These are phyloP conservation scores for Lasiodiplodia sp. DNA, from an alignment of 2,329 filamentous ascomycete species.

Conservation along the genomic window DNA sequence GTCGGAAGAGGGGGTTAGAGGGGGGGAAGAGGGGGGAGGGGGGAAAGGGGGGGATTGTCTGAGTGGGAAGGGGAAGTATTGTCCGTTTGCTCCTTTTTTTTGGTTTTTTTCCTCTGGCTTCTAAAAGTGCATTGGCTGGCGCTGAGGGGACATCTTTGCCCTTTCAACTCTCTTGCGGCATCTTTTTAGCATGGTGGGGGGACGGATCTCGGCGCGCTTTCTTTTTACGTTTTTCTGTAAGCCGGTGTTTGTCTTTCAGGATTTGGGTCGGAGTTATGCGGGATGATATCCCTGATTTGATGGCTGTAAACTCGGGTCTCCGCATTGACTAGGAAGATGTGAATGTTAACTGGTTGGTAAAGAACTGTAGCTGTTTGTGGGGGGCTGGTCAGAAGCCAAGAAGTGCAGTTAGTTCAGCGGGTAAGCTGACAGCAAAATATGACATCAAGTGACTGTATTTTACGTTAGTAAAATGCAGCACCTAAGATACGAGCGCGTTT, in stretches of 20 bases:
- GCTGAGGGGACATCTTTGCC: not conserved
- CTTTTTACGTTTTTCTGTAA: not conserved
- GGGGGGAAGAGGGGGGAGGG: not conserved
- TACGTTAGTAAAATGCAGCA: not conserved
- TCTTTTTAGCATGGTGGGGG: not conserved
- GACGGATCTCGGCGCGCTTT: not conserved
- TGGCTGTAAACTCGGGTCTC: not conserved
- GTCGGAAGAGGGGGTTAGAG: too few species aligned
- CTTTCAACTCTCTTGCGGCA: not conserved
- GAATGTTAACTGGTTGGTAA: not conserved
- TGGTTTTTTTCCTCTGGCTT: not conserved
- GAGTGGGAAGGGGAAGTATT: not conserved
- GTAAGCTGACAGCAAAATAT: not conserved
- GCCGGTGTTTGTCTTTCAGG: not conserved
- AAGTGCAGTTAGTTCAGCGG: too few species aligned
- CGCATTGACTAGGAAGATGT: not conserved
- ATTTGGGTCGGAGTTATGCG: not conserved
- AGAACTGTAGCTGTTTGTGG: not conserved
- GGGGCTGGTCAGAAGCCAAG: not conserved
- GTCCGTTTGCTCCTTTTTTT: not conserved
- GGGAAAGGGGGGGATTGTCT: not conserved
- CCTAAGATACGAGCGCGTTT: not conserved
- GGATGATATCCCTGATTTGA: constrained; percentile 7
- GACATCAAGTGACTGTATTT: not conserved
- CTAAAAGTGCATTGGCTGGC: not conserved